Evolutionary conservation across 2,329 filamentous ascomycete species (phyloP).

Genomic region (Paecilomyces variotii): DNA sequence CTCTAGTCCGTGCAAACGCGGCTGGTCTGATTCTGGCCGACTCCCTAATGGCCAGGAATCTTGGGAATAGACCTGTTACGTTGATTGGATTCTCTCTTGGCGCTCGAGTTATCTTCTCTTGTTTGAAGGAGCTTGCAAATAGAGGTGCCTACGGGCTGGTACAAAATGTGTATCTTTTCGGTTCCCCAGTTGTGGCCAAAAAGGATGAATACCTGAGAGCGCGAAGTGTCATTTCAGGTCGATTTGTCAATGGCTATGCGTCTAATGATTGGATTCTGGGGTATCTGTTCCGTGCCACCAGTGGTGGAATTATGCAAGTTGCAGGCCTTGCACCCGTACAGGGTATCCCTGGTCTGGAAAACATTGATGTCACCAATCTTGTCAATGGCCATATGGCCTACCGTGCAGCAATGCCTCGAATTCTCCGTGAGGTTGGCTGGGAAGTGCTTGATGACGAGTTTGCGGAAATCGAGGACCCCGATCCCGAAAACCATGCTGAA

Average conservation of each 20-base stretch:
- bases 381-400: slow-evolving; percentile 97
- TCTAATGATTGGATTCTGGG: slow-evolving; percentile 94
- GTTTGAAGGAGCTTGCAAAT: slow-evolving; percentile 74
- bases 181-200: slow-evolving; percentile 83
- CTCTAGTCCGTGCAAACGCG: slow-evolving; percentile 77
- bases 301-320: slow-evolving; percentile 80
- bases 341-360: slow-evolving; percentile 72
- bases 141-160: slow-evolving; percentile 79
- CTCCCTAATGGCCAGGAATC: slow-evolving; percentile 81
- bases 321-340: slow-evolving; percentile 75
- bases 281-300: slow-evolving; percentile 91
- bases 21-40: slow-evolving; percentile 91
- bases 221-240: slow-evolving; percentile 77
- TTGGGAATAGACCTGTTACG: slow-evolving; percentile 85
- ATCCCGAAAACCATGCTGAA: slow-evolving; percentile 83
- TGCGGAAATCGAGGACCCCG: slow-evolving; percentile 90
- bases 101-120: slow-evolving; percentile 85
- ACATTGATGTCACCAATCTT: slow-evolving; percentile 75
- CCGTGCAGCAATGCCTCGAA: slow-evolving; percentile 78
- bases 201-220: slow-evolving; percentile 79
- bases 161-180: slow-evolving; percentile 93
- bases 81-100: slow-evolving; percentile 93
- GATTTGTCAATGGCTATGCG: slow-evolving; percentile 91
- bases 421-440: slow-evolving; percentile 86
- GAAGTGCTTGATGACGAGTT: slow-evolving; percentile 89